Base-by-base conservation (phyloP, 2,329 filamentous ascomycete genomes). In the Pseudonectria foliicola region DNA sequence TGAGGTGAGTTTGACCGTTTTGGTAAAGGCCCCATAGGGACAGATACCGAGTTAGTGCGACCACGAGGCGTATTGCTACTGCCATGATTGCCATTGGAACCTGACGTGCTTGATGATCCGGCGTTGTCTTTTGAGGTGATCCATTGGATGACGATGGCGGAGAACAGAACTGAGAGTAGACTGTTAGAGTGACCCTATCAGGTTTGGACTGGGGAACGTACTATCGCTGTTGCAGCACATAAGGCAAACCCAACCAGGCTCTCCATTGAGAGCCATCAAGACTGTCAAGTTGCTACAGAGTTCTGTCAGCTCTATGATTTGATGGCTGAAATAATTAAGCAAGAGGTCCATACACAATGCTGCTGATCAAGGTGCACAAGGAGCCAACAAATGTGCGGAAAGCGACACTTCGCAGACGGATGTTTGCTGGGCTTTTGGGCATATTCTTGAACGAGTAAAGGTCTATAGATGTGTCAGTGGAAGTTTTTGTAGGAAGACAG, bases 171-270 rank as follows among this genome's bases (percentile, higher is more conserved):
- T 75, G n/a, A 23, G 16, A 18, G 3, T 8, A 13, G 7, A 27
- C 16, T 21, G 29, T 49, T 13, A 37, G 24, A 6, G 25, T 25
- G 15, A 24, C 6, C 13, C 14, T 12, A 25, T 12, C n/a, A n/a
- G n/a, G n/a, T n/a, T n/a, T n/a, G n/a, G n/a, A n/a, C n/a, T n/a
- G n/a, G n/a, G n/a, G n/a, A 16, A 58, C 66, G 49, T 55, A 77
- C 75, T 70, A 50, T 82, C 77, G 42, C 68, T 66, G 48, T 80
- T 81, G 50, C 77, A 82, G 48, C 74, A 76, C 61, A 79, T 75
- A 4, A 82, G 64, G 44, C 76, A 82, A 3, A 82, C 67, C 76
- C 77, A 82, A 3, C 71, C 77, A 3, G 72, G 75, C 49, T 81
- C 77, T 10, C 77, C 77, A 15, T 74, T 57, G 2, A 81, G 64